A percentile compares a stretch with the other conserved stretches of the same genome.
Conservation (phyloP, 2,329 filamentous ascomycete species). For the Beauveria bassiana region DNA sequence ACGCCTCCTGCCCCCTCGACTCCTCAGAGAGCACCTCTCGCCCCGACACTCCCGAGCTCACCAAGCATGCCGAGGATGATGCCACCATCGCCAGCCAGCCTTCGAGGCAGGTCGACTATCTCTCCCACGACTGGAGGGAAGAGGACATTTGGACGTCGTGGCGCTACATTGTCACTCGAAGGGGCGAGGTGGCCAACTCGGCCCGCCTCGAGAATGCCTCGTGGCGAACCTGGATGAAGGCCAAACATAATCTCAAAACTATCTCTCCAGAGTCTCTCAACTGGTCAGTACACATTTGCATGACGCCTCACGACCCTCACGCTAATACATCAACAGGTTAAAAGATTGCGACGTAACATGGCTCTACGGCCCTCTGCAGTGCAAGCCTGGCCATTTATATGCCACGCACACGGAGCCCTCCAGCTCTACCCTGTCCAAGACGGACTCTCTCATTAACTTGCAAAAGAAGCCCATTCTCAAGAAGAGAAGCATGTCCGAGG, state of each 20-base stretch:
- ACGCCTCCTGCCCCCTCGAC: conserved; percentile 49
- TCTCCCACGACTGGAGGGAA: conserved; percentile 87
- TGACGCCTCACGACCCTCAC: background rate
- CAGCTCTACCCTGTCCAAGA: conserved; percentile 36
- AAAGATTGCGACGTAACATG: conserved; percentile 97
- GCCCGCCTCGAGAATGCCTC: conserved; percentile 88
- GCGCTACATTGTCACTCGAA: conserved; percentile 81
- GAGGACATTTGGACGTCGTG: conserved; percentile 98
- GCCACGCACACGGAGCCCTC: conserved; percentile 7
- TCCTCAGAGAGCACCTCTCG: conserved; percentile 43
- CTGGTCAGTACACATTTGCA: conserved; percentile 54
- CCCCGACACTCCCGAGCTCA: conserved; percentile 49
- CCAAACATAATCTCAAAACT: conserved; percentile 78
- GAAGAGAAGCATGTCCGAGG: conserved; percentile 91
- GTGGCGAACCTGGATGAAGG: conserved; percentile 94
- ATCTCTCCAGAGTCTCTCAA: conserved; percentile 88
- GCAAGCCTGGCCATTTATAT: conserved; percentile 51
- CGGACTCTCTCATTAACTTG: conserved; percentile 55
- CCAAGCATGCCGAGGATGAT: conserved; percentile 68
- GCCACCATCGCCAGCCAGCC: conserved; percentile 66
- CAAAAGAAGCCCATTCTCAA: conserved; percentile 88
- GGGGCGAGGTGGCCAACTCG: conserved; percentile 71
- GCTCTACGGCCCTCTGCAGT: conserved; percentile 90
- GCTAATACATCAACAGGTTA: conserved; percentile 52
- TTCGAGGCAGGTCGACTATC: conserved; percentile 87